Evolutionary conservation across 768 basidiomycete genomes (phyloP).

Genomic region (Roridomyces roridus): DNA sequence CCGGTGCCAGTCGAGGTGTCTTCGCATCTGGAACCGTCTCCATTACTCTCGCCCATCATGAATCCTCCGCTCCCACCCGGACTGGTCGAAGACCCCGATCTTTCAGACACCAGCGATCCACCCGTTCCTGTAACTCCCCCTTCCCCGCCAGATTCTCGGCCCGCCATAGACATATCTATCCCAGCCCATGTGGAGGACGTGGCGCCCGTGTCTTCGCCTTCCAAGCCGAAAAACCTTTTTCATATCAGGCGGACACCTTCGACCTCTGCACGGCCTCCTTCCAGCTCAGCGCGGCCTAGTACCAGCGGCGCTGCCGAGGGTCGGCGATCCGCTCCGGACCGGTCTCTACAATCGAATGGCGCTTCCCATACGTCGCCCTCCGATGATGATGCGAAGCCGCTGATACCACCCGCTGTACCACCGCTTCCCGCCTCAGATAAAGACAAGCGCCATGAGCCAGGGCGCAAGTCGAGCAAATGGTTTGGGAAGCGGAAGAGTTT

Average conservation of each 20-base stretch:
- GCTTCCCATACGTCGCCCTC: neutral
- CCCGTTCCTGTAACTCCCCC: slow-evolving; percentile 31
- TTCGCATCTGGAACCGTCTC: slow-evolving; percentile 30
- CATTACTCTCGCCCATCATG: slow-evolving; percentile 23
- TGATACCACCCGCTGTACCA: slow-evolving; percentile 5
- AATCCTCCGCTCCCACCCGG: slow-evolving; percentile 35
- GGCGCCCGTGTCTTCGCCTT: slow-evolving; percentile 7
- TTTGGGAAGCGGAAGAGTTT: slow-evolving; percentile 60
- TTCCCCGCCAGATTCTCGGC: slow-evolving; percentile 21
- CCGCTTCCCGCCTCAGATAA: slow-evolving; percentile 37
- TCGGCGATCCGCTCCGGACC: slow-evolving; percentile 34
- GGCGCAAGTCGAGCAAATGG: slow-evolving; percentile 53
- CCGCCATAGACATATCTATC: slow-evolving; percentile 6
- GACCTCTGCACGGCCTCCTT: slow-evolving; percentile 27
- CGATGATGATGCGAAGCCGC: slow-evolving; percentile 17
- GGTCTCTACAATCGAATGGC: slow-evolving; percentile 30
- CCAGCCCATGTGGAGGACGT: slow-evolving; percentile 14
- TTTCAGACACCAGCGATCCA: slow-evolving; percentile 33
- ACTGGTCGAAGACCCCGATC: slow-evolving; percentile 32
- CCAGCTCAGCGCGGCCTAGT: slow-evolving; percentile 25
- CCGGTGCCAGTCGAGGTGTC: slow-evolving; percentile 29
- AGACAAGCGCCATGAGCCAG: slow-evolving; percentile 43
- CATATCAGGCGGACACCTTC: slow-evolving; percentile 42
- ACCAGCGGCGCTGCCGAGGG: slow-evolving; percentile 30
- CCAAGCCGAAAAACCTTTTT: slow-evolving; percentile 33